A percentile compares a stretch with the other conserved stretches of the same genome.
Conservation (phyloP, 441 rosid genomes). For the Gossypium trilobum region DNA sequence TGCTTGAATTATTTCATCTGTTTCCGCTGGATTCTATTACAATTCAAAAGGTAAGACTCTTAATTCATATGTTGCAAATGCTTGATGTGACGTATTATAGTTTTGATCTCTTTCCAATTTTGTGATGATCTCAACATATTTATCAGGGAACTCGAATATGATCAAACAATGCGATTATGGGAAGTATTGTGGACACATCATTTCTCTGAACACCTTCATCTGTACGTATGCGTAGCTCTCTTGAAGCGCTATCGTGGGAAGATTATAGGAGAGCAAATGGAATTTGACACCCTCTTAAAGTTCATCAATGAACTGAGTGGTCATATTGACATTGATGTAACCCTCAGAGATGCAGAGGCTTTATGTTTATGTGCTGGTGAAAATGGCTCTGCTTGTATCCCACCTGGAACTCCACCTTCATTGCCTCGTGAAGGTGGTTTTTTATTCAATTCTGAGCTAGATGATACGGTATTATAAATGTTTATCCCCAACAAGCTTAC, state of each 20-base stretch:
- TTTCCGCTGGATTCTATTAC: slow-evolving; percentile 95
- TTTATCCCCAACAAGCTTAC: not conserved
- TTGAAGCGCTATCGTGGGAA: slow-evolving; percentile 77
- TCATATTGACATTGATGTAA: slow-evolving; percentile 57
- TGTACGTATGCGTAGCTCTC: slow-evolving; percentile 77
- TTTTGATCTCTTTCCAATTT: not conserved
- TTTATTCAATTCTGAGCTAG: slow-evolving; percentile 48
- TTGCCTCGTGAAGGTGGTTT: slow-evolving; percentile 53
- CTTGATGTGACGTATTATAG: not conserved
- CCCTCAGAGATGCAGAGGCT: slow-evolving; percentile 86
- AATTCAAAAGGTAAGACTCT: slow-evolving; percentile 73
- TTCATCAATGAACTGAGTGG: slow-evolving; percentile 91
- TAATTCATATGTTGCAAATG: slow-evolving; percentile 9
- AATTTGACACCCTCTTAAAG: slow-evolving; percentile 87
- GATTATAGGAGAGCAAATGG: slow-evolving; percentile 91
- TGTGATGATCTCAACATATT: slow-evolving; percentile 4
- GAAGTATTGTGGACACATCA: slow-evolving; percentile 90
- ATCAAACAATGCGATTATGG: slow-evolving; percentile 75
- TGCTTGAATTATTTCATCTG: slow-evolving; percentile 99
- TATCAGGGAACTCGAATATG: slow-evolving; percentile 80
- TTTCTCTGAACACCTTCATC: slow-evolving; percentile 81
- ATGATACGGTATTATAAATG: slow-evolving; percentile 65
- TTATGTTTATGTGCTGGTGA: slow-evolving; percentile 91
- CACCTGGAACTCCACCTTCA: slow-evolving; percentile 92
- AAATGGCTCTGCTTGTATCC: slow-evolving; percentile 77